These are phyloP conservation scores for Agaricus subrufescens DNA, from an alignment of 768 basidiomycete species.

Conservation along the genomic window DNA sequence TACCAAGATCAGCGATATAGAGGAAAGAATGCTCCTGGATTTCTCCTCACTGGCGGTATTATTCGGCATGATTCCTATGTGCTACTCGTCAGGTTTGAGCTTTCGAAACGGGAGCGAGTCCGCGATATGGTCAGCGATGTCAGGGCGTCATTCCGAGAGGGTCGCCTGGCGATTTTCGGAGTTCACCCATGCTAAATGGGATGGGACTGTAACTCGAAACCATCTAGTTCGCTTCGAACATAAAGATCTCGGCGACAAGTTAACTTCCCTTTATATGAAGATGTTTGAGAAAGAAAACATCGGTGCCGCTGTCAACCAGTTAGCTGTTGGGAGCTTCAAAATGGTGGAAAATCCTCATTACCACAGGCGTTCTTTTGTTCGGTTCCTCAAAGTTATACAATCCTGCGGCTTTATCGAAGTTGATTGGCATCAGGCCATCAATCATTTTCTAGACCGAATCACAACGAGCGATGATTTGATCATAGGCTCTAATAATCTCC, in stretches of 20 bases:
- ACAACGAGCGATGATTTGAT: conserved; percentile 17
- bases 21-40: conserved; percentile 7
- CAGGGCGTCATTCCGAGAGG: background rate
- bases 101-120: conserved; percentile 2
- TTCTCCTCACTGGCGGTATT: conserved; percentile 12
- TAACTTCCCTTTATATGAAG: conserved; percentile 37
- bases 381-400: conserved; percentile 38
- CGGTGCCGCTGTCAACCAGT: background rate
- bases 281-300: conserved; percentile 41
- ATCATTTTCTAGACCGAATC: conserved; percentile 23
- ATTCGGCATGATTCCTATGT: background rate
- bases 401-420: conserved; percentile 19
- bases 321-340: conserved; percentile 4
- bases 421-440: conserved; percentile 42
- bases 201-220: background rate
- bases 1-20: background rate
- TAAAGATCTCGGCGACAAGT: conserved; percentile 28
- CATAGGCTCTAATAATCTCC: conserved; percentile 27
- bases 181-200: background rate
- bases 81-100: conserved; percentile 2
- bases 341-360: conserved; percentile 33
- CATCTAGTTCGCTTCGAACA: background rate
- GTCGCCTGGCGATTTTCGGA: conserved; percentile 2
- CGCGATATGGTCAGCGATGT: background rate
- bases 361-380: conserved; percentile 41